Conservation (phyloP, 192 early-diverging fungal genomes). For the Geosiphon pyriformis region DNA sequence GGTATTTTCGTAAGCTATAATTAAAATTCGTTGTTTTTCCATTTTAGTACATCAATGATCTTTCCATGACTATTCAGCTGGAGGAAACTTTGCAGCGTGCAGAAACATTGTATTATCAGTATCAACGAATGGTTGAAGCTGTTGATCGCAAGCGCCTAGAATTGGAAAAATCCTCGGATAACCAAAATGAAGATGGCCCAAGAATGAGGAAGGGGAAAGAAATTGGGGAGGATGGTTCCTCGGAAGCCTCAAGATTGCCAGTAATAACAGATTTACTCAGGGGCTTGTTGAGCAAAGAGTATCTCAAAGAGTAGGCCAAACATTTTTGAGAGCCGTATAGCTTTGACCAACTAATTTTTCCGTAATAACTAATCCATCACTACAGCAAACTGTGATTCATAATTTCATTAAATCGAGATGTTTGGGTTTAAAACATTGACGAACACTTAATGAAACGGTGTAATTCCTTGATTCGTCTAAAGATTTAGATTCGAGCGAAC, state of each 20-base stretch:
- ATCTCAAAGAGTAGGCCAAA: not conserved
- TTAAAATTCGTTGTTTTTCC: not conserved
- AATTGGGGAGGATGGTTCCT: not conserved
- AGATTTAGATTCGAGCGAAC: no score
- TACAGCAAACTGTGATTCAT: no score
- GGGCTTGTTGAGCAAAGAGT: conserved; percentile 2
- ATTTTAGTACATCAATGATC: conserved; percentile 77
- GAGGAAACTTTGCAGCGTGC: conserved; percentile 73
- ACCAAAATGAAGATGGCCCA: not conserved
- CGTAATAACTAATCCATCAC: no score
- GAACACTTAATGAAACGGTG: no score
- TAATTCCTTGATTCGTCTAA: no score
- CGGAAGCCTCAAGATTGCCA: not conserved
- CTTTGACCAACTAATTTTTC: no score
- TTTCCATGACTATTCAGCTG: conserved; percentile 70
- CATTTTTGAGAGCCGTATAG: no score
- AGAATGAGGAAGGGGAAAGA: not conserved
- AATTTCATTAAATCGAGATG: no score
- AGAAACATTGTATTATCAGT: conserved; percentile 65
- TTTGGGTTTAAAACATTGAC: no score
- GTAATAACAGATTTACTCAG: not conserved
- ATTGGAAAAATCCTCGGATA: not conserved
- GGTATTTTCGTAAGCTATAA: not conserved
- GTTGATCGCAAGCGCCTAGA: conserved; percentile 37
- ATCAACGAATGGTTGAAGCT: conserved; percentile 44